Evolutionary conservation across 352 stramenopile genomes (phyloP), one percentile per base, ranked within the genome.

Genomic region (Poterioochromonas sp.): DNA sequence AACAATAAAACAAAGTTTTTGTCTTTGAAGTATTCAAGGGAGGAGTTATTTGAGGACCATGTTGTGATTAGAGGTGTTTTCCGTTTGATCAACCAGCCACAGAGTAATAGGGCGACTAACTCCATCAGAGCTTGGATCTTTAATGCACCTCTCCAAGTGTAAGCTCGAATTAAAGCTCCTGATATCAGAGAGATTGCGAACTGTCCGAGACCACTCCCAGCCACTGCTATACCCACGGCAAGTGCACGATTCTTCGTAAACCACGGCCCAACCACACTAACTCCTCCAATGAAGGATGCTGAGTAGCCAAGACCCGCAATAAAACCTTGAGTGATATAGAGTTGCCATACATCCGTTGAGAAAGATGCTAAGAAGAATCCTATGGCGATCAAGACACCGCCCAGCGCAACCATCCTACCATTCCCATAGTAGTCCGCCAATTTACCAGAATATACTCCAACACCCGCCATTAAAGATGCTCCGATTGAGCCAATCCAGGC

Each of bases 141-240:
- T 26, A 69, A 41, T 29, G 60, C n/a, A 32, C 1, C 22, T 39
- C 60, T 3, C n/a, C n/a, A n/a, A n/a, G n/a, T n/a, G n/a, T n/a
- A n/a, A n/a, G n/a, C n/a, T n/a, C n/a, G n/a, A 37, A 74, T 51
- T 35, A 74, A 54, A 26, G 8, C 18, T 58, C 41, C 20, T 18
- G 41, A 54, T 11, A 74, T 54, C 8, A 26, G 37, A 74, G 65
- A 8, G 5, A 74, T 37, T 3, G 20, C 65, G 32, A 74, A 74
- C 32, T 74, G 65, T 35, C 65, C 65, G 3, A 74, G 12, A 29
- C 65, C 65, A 26, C 37, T 54, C 29, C 65, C 65, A 22, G 65
- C 37, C 2, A 74, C 65, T 11, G 65, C 65, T 20, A 74, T 74
- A 74, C 65, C 65, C 8, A 74, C 65, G 3, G 65, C 65, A 15